Evolutionary conservation across 75 land plant genomes (phyloP), one percentile per base, ranked within the genome.

Genomic region (Isoetes taiwanensis): DNA sequence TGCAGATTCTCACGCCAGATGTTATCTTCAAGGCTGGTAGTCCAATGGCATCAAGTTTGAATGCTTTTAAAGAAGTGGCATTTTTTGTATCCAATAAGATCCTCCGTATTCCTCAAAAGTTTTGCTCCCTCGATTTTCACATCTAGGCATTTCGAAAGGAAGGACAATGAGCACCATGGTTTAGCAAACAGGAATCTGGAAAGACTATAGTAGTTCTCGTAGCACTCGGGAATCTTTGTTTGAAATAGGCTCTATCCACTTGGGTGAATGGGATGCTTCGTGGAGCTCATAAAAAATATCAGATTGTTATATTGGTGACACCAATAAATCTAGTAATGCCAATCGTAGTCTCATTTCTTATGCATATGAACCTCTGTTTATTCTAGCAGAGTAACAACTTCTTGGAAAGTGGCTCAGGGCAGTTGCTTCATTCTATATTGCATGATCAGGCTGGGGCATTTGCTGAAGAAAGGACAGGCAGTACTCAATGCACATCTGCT

Each of bases 291-390:
- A n/a, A n/a, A n/a, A n/a, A n/a, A n/a, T n/a, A n/a, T n/a, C n/a
- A n/a, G n/a, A n/a, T n/a, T n/a, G n/a, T n/a, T n/a, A n/a, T n/a
- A n/a, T n/a, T n/a, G n/a, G n/a, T n/a, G n/a, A n/a, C n/a, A n/a
- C n/a, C n/a, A n/a, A n/a, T n/a, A n/a, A n/a, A n/a, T n/a, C n/a
- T n/a, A n/a, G n/a, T n/a, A n/a, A n/a, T n/a, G n/a, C n/a, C n/a
- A n/a, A n/a, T n/a, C n/a, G n/a, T n/a, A n/a, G n/a, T n/a, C n/a
- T n/a, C n/a, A n/a, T n/a, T n/a, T n/a, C n/a, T n/a, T 90, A 69
- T 60, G 30, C 87, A 66, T 93, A 85, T 78, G 98, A 93, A 48
- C 98, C 98, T 11, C 79, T 89, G 52, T 93, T 84, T 64, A 81
- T 93, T 43, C 72, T 93, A 62, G 75, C 98, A 43, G 89, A 84